A percentile compares a stretch with the other conserved stretches of the same genome.
These are phyloP conservation scores for Picea mariana DNA, from an alignment of 83 land plant genomes.

Conservation along the genomic window DNA sequence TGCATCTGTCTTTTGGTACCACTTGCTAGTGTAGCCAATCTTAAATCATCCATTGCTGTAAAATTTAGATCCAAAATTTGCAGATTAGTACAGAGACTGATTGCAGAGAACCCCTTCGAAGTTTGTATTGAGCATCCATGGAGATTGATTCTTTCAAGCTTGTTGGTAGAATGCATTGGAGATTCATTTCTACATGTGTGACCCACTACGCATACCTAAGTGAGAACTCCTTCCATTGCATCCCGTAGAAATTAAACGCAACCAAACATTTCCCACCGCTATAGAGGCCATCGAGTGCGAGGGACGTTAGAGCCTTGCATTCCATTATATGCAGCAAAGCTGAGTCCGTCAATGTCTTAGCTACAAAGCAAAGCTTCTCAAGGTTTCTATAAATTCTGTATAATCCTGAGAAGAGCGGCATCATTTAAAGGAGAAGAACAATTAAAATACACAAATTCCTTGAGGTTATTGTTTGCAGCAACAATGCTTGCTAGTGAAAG, in stretches of 20 bases:
- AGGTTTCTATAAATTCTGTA: constrained; percentile 16
- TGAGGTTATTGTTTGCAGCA: neutral
- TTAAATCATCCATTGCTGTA: constrained; percentile 41
- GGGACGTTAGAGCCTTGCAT: constrained; percentile 27
- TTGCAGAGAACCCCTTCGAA: constrained; percentile 28
- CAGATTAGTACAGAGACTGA: constrained; percentile 25
- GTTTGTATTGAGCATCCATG: constrained; percentile 13
- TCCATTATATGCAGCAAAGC: constrained; percentile 12
- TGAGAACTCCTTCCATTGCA: too few species aligned
- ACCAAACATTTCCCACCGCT: constrained; percentile 25
- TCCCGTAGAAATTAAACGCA: too few species aligned
- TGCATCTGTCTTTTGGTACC: constrained; percentile 18
- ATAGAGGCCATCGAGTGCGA: constrained; percentile 19
- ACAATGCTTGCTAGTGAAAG: constrained; percentile 6
- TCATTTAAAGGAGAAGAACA: constrained; percentile 24
- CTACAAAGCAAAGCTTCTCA: constrained; percentile 19
- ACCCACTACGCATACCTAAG: too few species aligned
- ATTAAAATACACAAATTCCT: constrained; percentile 22
- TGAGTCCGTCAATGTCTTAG: too few species aligned
- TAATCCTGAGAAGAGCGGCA: constrained; percentile 16
- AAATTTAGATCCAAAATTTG: constrained; percentile 36
- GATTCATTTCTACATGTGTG: too few species aligned
- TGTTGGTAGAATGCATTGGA: too few species aligned
- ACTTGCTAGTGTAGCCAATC: constrained; percentile 22
- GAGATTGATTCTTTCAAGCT: too few species aligned